These are phyloP conservation scores for Seminavis robusta DNA, from an alignment of 108 stramenopile genomes.

Conservation along the genomic window DNA sequence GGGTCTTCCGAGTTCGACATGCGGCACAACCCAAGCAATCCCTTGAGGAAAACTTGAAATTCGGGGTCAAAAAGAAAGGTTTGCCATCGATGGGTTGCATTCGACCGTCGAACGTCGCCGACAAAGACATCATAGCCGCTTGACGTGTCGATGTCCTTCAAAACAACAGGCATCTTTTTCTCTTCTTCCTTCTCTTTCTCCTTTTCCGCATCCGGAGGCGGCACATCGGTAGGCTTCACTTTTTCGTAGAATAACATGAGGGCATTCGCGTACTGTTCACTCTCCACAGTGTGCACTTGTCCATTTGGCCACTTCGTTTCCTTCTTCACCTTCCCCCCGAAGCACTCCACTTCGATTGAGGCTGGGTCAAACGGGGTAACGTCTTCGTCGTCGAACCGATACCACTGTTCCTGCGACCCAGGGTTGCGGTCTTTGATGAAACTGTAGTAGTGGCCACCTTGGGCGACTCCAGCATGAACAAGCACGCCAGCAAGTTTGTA, in stretches of 20 bases:
- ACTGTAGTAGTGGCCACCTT: constrained; percentile 98
- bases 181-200: constrained; percentile 16
- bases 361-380: constrained; percentile 92
- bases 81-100: constrained; percentile 84
- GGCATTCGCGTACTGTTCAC: constrained; percentile 94
- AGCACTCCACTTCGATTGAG: constrained; percentile 88
- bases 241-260: constrained; percentile 98
- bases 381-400: constrained; percentile 97
- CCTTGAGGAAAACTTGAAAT: constrained; percentile 82
- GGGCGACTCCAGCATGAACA: constrained; percentile 96
- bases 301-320: constrained; percentile 91
- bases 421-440: constrained; percentile 88
- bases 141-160: constrained; percentile 20
- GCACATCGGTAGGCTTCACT: constrained; percentile 63
- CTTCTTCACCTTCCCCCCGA: constrained; percentile 93
- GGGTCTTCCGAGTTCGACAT: neutral
- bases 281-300: constrained; percentile 86
- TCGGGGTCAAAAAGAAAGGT: constrained; percentile 89
- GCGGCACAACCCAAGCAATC: constrained; percentile 60
- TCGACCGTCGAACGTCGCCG: constrained; percentile 73
- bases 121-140: constrained; percentile 83
- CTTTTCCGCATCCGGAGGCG: constrained; percentile 19
- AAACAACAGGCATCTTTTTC: constrained; percentile 1
- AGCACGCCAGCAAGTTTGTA: constrained; percentile 93
- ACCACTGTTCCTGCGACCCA: constrained; percentile 77